Percentiles rank a stretch among this genome's conserved stretches.
phyloP scores from a whole-genome alignment of 2,329 filamentous ascomycete genomes.

The Xylaria polymorpha region DNA sequence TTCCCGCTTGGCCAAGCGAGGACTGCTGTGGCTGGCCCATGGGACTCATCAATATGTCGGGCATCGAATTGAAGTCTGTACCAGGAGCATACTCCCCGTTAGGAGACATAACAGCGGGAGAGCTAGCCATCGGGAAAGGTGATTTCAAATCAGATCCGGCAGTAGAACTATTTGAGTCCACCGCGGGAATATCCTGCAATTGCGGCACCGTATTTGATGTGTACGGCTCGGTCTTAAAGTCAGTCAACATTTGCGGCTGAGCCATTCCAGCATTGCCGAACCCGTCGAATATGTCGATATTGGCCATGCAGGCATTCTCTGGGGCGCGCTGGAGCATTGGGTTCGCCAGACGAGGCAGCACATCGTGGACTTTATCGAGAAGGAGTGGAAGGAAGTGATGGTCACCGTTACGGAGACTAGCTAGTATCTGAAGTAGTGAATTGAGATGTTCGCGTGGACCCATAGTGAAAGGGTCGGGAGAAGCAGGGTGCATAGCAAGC shows the following conservation, averaged over 20 bases:
- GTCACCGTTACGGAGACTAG: conserved; percentile 78
- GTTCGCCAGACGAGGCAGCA: conserved; percentile 71
- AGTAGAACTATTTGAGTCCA: conserved; percentile 53
- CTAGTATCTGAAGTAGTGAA: conserved; percentile 74
- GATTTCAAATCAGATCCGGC: conserved; percentile 58
- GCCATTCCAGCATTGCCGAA: conserved; percentile 73
- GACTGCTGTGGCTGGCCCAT: conserved; percentile 55
- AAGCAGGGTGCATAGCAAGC: conserved; percentile 71
- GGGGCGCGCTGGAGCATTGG: conserved; percentile 70
- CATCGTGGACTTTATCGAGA: conserved; percentile 78
- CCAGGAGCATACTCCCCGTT: conserved; percentile 61
- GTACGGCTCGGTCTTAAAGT: conserved; percentile 58
- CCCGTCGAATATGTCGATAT: conserved; percentile 73
- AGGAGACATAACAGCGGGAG: conserved; percentile 66
- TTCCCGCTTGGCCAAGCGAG: conserved; percentile 49
- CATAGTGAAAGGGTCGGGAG: conserved; percentile 70
- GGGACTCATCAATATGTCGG: conserved; percentile 66
- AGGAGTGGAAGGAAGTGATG: conserved; percentile 82
- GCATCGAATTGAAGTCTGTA: conserved; percentile 60
- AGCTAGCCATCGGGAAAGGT: conserved; percentile 61
- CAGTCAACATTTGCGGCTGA: conserved; percentile 61
- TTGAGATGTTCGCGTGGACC: conserved; percentile 80
- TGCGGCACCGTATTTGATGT: conserved; percentile 53
- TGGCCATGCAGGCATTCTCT: conserved; percentile 58
- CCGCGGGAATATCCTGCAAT: conserved; percentile 55